Percentiles rank a stretch among this genome's conserved stretches.
These are phyloP conservation scores for Mycena leptocephala DNA, from an alignment of 768 basidiomycete species.

Conservation along the genomic window DNA sequence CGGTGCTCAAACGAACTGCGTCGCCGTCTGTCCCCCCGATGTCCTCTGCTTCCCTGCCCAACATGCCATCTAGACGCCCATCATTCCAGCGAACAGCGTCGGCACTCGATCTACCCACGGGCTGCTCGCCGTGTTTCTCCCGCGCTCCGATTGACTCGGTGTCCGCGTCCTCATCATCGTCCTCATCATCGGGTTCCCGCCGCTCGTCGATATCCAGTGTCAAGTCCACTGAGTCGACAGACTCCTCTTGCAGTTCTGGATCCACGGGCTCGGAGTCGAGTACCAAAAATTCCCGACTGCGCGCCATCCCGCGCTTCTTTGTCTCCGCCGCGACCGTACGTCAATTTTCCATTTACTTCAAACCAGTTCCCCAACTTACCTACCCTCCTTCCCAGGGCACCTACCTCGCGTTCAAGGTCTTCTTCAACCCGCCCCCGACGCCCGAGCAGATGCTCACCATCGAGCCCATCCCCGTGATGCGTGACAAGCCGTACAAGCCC, in stretches of 20 bases:
- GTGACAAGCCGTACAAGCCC: not conserved
- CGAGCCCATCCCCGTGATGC: constrained; percentile 3
- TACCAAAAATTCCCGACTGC: not conserved
- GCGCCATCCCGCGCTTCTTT: constrained; percentile 3
- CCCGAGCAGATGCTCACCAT: not conserved
- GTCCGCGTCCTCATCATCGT: not conserved
- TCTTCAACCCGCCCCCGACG: not conserved
- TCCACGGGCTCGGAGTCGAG: not conserved
- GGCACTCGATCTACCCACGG: not conserved
- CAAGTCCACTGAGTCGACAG: not conserved
- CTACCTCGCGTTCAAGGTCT: not conserved
- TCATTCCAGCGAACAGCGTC: not conserved
- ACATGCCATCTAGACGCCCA: not conserved
- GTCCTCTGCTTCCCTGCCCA: not conserved
- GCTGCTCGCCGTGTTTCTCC: too few relatives aligned
- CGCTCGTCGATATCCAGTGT: not conserved
- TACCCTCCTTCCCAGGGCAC: not conserved
- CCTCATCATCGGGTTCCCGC: not conserved
- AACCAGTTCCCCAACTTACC: not conserved
- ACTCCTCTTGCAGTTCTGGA: too few relatives aligned
- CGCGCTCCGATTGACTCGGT: not conserved
- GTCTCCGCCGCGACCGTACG: not conserved
- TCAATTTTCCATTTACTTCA: too few relatives aligned
- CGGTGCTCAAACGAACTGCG: not conserved
- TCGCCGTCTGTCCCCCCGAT: not conserved